phyloP scores from a whole-genome alignment of 345 rosid genomes.

The Gossypium rotundifolium region DNA sequence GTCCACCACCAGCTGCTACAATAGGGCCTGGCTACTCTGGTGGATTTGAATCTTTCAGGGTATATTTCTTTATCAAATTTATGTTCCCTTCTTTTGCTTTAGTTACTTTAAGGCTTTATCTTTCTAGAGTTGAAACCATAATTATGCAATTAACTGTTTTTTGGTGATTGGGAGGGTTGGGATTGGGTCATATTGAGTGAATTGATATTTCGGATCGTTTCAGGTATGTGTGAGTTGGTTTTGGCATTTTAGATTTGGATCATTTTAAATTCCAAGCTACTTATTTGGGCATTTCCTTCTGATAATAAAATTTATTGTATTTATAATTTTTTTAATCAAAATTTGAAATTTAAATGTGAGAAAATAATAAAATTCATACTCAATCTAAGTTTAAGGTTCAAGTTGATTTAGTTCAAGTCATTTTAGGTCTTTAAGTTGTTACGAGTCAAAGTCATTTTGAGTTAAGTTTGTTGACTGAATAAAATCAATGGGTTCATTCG shows the following conservation, averaged over 20 bases:
- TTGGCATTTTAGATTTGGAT: background rate
- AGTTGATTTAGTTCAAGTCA: background rate
- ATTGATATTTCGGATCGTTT: background rate
- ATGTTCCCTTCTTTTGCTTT: background rate
- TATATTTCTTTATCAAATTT: constrained; percentile 25
- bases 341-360: background rate
- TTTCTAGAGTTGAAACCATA: background rate
- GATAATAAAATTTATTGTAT: background rate
- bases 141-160: background rate
- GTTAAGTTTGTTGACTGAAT: background rate
- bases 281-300: background rate
- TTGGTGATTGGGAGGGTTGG: too few species aligned
- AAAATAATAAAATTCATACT: background rate
- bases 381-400: background rate
- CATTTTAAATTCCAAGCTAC: background rate
- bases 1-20: constrained; percentile 22
- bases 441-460: background rate
- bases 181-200: background rate
- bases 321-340: background rate
- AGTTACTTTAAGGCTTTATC: background rate
- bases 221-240: background rate
- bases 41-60: constrained; percentile 37
- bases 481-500: background rate
- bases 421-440: background rate
- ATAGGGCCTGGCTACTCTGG: constrained; percentile 28